Conservation (phyloP, 1,284 basidiomycete species). For the Trametes versicolor region DNA sequence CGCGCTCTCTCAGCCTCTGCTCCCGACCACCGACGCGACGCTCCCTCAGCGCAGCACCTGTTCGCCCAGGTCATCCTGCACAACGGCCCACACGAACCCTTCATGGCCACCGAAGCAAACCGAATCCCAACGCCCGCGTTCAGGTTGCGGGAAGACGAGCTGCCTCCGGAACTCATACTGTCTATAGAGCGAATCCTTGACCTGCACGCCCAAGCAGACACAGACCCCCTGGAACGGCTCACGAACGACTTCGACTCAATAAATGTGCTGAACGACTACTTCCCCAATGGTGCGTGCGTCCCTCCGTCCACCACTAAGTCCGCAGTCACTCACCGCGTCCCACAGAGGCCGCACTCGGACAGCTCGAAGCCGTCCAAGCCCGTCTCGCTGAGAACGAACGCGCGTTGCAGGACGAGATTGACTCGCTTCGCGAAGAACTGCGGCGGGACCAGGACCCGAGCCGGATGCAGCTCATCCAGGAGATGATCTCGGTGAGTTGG, state of each 20-base stretch:
- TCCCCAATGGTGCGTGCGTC: constrained; percentile 73
- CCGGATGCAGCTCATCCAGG: constrained; percentile 89
- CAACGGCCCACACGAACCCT: background rate
- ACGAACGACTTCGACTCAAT: constrained; percentile 67
- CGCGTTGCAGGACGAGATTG: constrained; percentile 79
- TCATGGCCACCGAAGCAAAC: constrained; percentile 27
- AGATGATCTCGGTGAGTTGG: constrained; percentile 86
- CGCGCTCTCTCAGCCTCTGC: constrained; percentile 17
- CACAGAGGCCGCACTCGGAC: constrained; percentile 72
- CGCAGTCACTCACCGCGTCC: background rate
- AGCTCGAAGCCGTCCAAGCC: constrained; percentile 69
- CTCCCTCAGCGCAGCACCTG: background rate
- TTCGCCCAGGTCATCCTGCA: no score
- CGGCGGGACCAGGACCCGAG: constrained; percentile 82
- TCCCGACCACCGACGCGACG: background rate
- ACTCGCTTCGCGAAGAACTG: constrained; percentile 72
- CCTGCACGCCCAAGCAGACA: constrained; percentile 52
- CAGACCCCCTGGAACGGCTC: constrained; percentile 66
- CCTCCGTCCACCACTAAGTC: background rate
- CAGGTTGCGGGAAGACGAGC: constrained; percentile 50
- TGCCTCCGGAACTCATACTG: constrained; percentile 72
- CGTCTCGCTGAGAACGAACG: constrained; percentile 68
- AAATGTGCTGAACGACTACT: constrained; percentile 73
- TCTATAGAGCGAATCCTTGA: constrained; percentile 76
- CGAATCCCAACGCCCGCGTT: constrained; percentile 29